Conservation (phyloP, 768 basidiomycete species). For the Lentinula raphanica region DNA sequence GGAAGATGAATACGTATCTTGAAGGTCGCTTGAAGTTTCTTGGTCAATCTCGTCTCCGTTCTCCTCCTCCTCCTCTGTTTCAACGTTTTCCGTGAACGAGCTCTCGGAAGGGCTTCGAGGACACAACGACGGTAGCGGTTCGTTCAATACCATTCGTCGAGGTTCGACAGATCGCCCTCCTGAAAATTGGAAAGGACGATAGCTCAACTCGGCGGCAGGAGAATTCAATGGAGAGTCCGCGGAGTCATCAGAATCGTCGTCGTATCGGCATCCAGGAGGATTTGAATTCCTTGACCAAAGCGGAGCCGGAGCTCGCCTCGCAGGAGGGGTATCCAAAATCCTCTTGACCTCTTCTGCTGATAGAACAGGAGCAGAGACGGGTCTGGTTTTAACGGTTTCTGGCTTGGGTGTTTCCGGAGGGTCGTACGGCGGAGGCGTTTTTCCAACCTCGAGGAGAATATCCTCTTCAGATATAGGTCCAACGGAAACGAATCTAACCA, state of each 20-base stretch:
- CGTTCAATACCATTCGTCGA: neutral
- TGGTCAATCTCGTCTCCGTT: neutral
- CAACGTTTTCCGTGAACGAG: neutral
- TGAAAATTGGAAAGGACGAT: neutral
- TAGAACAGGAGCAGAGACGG: neutral
- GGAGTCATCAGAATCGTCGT: neutral
- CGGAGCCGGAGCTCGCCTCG: neutral
- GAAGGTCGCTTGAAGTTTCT: neutral
- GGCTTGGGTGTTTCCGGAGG: neutral
- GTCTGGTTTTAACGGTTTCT: neutral
- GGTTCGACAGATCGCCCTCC: neutral
- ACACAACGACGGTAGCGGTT: neutral
- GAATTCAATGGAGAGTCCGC: neutral
- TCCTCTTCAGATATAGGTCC: slow-evolving; percentile 5
- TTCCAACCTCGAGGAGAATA: neutral
- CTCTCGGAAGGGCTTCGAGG: neutral
- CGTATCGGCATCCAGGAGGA: neutral
- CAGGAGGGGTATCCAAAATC: neutral
- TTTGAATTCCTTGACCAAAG: neutral
- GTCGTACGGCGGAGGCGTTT: neutral
- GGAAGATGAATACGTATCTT: neutral
- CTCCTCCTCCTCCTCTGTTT: neutral
- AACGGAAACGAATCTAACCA: slow-evolving; percentile 1
- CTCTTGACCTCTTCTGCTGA: neutral
- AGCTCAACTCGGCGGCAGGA: neutral